These are phyloP conservation scores for Xylariaceae sp. DNA, from an alignment of 2,329 filamentous ascomycete genomes.

Conservation along the genomic window DNA sequence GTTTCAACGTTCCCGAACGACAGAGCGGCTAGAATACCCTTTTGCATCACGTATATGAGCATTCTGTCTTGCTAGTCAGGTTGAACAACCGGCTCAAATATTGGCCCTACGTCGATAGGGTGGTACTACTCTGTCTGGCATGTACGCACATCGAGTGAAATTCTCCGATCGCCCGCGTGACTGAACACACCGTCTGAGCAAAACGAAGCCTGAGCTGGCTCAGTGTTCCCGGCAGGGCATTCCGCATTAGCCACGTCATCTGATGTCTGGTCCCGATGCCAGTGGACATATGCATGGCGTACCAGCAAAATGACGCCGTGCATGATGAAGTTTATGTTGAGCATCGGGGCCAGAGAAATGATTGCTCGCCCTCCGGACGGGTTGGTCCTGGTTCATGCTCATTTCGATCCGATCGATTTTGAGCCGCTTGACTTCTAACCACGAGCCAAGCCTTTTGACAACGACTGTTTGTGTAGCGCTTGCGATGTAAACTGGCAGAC, in stretches of 20 bases:
- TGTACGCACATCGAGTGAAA: constrained; percentile 4
- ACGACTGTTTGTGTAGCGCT: not conserved
- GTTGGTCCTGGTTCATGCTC: not conserved
- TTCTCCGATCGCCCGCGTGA: constrained; percentile 17
- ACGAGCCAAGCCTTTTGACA: not conserved
- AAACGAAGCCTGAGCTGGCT: constrained; percentile 3
- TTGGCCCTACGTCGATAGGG: not conserved
- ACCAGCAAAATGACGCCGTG: not conserved
- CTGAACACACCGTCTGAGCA: constrained; percentile 20
- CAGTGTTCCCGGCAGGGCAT: constrained; percentile 10
- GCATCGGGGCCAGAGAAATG: not conserved
- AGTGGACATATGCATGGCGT: not conserved
- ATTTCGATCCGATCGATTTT: not conserved
- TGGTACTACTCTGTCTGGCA: not conserved
- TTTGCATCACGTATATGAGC: not conserved
- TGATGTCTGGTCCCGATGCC: constrained; percentile 17
- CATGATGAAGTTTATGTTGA: not conserved
- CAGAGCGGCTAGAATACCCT: constrained; percentile 1
- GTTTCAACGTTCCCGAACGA: not conserved
- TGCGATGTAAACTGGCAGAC: not conserved
- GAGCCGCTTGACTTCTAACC: not conserved
- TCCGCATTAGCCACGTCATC: constrained; percentile 29
- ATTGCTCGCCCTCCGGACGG: not conserved
- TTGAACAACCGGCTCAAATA: not conserved
- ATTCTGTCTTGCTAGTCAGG: not conserved